Evolutionary conservation across 78 protist genomes (phyloP), one percentile per base, ranked within the genome.

Genomic region (Capsaspora owczarzaki): DNA sequence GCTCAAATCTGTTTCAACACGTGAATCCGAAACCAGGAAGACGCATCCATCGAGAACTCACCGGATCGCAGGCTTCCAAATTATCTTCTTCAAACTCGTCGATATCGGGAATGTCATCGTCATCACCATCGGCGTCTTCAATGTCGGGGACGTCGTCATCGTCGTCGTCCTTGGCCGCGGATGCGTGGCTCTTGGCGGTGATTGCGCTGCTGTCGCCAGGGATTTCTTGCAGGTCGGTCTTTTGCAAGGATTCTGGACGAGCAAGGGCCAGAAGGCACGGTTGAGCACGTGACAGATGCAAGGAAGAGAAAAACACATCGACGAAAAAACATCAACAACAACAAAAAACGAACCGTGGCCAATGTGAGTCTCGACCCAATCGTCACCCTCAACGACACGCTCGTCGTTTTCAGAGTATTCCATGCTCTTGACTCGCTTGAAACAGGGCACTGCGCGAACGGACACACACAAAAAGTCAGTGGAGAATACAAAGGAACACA

Each of bases 61-160:
- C 69, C 81, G 44, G 51, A 77, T 25, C 51, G 83, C 86, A 43
- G 80, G 83, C 94, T 22, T 72, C 84, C 44, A 90, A 51, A 56
- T 85, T 78, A 47, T 85, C 93, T 37, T 78, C 93, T 44, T 84
- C 89, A 25, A 77, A 78, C 31, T 84, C 93, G 25, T 93, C 94
- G 87, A 91, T 81, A 79, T 88, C 92, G 43, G 95, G 95, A 27
- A 91, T 81, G 31, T 88, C 93, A 38, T 78, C 88, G 61, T 82
- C 80, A n/a, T 86, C 89, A 38, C 85, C 91, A 0, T 78, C 66
- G 8, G 33, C 20, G 14, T 56, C 66, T 16, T 10, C 16, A 49
- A 16, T 49, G 16, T 10, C 56, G 16, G 56, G 56, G n/a, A 16
- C 16, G 56, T 10, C 87, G 20, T 85, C 92, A 10, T 74, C 84